Conservation (phyloP, 768 basidiomycete species). For the Neoboletus subvelutipes region DNA sequence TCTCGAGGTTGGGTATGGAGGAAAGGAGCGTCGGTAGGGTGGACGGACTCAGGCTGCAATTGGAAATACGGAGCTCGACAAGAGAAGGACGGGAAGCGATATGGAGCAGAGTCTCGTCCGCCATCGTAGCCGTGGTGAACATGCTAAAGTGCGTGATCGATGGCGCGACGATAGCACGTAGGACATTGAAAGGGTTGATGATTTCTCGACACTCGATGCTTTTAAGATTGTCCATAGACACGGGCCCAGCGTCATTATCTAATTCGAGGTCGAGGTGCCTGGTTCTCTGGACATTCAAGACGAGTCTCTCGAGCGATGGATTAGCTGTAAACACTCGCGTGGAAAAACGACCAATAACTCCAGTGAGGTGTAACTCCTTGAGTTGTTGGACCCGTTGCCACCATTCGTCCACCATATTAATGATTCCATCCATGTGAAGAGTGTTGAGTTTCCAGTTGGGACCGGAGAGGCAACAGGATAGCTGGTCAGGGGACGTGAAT, state of each 20-base stretch:
- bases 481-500: not conserved
- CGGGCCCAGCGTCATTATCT: not conserved
- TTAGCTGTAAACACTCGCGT: conserved; percentile 19
- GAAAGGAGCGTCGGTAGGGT: conserved; percentile 35
- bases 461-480: conserved; percentile 9
- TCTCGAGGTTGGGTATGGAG: conserved; percentile 38
- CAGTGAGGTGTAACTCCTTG: conserved; percentile 16
- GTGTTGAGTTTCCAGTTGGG: conserved; percentile 26
- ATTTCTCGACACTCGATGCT: conserved; percentile 35
- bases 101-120: conserved; percentile 26
- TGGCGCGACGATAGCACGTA: conserved; percentile 31
- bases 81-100: conserved; percentile 29
- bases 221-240: conserved; percentile 34
- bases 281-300: conserved; percentile 1
- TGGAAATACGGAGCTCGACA: conserved; percentile 40
- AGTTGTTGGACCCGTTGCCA: conserved; percentile 25
- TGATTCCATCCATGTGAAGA: conserved; percentile 23
- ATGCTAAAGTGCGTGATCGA: conserved; percentile 26
- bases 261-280: too few relatives aligned
- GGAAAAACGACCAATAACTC: conserved; percentile 1
- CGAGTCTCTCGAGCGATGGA: conserved; percentile 26
- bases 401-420: conserved; percentile 11
- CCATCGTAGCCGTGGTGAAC: conserved; percentile 9
- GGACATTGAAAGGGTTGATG: not conserved
- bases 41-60: conserved; percentile 33